Evolutionary conservation across 1,139 yeast species (phyloP).

Genomic region (Scheffersomyces lignicola): DNA sequence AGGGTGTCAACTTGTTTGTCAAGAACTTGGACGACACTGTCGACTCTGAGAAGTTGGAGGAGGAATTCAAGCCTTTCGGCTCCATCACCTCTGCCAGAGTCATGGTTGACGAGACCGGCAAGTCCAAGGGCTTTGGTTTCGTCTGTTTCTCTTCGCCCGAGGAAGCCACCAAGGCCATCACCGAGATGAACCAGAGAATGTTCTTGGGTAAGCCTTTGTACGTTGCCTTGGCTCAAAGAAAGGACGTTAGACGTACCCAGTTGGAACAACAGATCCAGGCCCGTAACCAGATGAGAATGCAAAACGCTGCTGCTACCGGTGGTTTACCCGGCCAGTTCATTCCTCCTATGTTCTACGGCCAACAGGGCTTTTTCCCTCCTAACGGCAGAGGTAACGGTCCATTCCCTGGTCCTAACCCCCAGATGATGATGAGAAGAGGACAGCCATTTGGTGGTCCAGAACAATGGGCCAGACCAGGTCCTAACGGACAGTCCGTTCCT

Average conservation of each 20-base stretch:
- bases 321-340: slow-evolving; percentile 96
- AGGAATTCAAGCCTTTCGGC: slow-evolving; percentile 93
- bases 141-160: slow-evolving; percentile 98
- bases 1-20: slow-evolving; percentile 95
- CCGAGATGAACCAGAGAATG: slow-evolving; percentile 98
- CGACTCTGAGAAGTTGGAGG: slow-evolving; percentile 88
- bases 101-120: slow-evolving; percentile 92
- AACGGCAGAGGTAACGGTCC: slow-evolving; percentile 77
- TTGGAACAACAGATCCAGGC: slow-evolving; percentile 98
- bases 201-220: slow-evolving; percentile 94
- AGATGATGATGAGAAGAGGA: slow-evolving; percentile 86
- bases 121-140: slow-evolving; percentile 97
- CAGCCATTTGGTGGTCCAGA: slow-evolving; percentile 54
- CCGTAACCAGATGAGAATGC: slow-evolving; percentile 97
- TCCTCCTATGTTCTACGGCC: slow-evolving; percentile 93
- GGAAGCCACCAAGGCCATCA: slow-evolving; percentile 98
- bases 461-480: slow-evolving; percentile 74
- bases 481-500: slow-evolving; percentile 79
- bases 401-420: slow-evolving; percentile 84
- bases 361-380: slow-evolving; percentile 82
- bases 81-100: slow-evolving; percentile 95
- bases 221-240: slow-evolving; percentile 98
- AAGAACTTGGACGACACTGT: slow-evolving; percentile 94
- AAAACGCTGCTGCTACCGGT: slow-evolving; percentile 85
- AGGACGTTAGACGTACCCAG: slow-evolving; percentile 97